Evolutionary conservation across 1,284 basidiomycete genomes (phyloP), one percentile per base, ranked within the genome.

Genomic region (Mycena citricolor): DNA sequence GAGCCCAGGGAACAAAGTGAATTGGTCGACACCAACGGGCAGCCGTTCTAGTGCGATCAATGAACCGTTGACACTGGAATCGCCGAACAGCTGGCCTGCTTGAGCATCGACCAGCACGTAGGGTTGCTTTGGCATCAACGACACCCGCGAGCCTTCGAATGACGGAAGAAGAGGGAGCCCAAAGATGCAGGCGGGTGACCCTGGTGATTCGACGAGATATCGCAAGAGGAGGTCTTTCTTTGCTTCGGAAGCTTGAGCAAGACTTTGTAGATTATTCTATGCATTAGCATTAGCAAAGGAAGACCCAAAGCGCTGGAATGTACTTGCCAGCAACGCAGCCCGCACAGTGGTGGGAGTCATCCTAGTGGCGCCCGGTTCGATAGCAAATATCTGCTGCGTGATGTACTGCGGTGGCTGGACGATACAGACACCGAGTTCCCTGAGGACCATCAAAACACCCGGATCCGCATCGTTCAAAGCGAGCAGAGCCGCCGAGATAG

Each of bases 101-200:
- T 35, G 16, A 8, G 26, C 10, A 5, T 39, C 39, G 10, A 49
- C 47, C 4, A 44, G 33, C 23, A 41, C 29, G 16, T 39, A 30
- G 1, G 39, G n/a, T 2, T 16, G 23, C 29, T 23, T 8, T 19
- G 17, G 14, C 19, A 36, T 39, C 20, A 51, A 26, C n/a, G 40
- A 25, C 19, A 40, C 10, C 4, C 44, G 36, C 12, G 40, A 21
- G 25, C 49, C 49, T n/a, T 39, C 8, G 8, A 40, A 19, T 6
- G 45, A 39, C 19, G 49, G 49, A 21, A 51, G 20, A 14, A 51
- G 49, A 17, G 49, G 49, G 7, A 51, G 32, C 14, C 36, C 40
- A 3, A 43, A 11, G 31, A 20, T 38, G 28, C 41, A 33, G n/a
- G 19, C n/a, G 16, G 47, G 22, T 7, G 21, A 29, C 7, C 49